These are phyloP conservation scores for Elaeis oleifera DNA, from an alignment of 202 grass and related monocot genomes.

Conservation along the genomic window DNA sequence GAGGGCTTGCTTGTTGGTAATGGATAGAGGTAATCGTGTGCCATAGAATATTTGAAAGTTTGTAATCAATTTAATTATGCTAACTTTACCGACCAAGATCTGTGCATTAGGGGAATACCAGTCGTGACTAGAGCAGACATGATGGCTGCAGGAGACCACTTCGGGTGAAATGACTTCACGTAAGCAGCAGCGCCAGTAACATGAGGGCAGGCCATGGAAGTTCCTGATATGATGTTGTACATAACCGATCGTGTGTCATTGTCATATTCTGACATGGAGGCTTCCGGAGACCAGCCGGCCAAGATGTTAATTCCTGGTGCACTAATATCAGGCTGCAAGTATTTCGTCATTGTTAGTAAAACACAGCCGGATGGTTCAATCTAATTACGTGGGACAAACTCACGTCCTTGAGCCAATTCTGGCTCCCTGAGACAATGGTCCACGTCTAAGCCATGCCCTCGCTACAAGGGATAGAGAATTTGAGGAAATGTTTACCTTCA, in stretches of 20 bases:
- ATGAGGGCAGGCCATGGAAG: constrained; percentile 14
- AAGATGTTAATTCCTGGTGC: constrained; percentile 13
- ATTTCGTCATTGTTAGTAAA: too few relatives aligned
- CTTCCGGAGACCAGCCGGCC: not conserved
- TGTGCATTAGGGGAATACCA: not conserved
- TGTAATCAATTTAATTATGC: too few relatives aligned
- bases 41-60: too few relatives aligned
- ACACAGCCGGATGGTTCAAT: too few relatives aligned
- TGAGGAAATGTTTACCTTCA: constrained; percentile 22
- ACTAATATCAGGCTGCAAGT: constrained; percentile 10
- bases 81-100: too few relatives aligned
- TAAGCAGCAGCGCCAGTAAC: not conserved
- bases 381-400: too few relatives aligned
- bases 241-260: not conserved
- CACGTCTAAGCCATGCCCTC: too few relatives aligned
- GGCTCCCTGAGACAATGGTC: too few relatives aligned
- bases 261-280: not conserved
- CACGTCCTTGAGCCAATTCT: too few relatives aligned
- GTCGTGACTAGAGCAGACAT: constrained; percentile 11
- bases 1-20: too few relatives aligned
- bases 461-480: too few relatives aligned
- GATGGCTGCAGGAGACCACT: constrained; percentile 8
- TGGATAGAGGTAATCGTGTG: too few relatives aligned
- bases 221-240: constrained; percentile 12
- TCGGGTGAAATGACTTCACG: constrained; percentile 13